These are phyloP conservation scores for Stramenopiles sp. DNA, from an alignment of 352 stramenopile genomes.

Conservation along the genomic window DNA sequence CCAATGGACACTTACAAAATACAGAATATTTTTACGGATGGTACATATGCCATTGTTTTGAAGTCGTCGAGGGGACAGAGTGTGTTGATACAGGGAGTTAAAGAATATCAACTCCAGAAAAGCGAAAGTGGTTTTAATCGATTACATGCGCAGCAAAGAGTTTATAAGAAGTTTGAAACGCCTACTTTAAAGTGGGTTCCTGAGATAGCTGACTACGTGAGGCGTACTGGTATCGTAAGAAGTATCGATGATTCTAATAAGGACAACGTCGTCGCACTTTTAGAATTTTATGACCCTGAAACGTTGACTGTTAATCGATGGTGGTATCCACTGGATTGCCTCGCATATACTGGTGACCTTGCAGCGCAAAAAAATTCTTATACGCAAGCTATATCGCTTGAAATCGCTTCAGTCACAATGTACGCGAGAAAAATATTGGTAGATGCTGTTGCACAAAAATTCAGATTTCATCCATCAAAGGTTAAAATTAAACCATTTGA, in stretches of 20 bases:
- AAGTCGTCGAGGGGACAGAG: background rate
- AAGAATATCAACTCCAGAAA: background rate
- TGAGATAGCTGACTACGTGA: background rate
- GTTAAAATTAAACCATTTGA: background rate
- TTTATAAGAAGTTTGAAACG: background rate
- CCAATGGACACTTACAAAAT: background rate
- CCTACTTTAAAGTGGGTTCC: background rate
- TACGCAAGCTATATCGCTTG: background rate
- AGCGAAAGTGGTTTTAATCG: background rate
- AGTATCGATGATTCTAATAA: background rate
- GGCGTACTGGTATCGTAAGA: background rate
- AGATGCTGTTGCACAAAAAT: background rate
- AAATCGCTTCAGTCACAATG: background rate
- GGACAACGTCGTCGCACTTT: background rate
- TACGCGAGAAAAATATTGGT: background rate
- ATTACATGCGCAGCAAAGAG: too few species aligned
- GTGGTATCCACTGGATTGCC: background rate
- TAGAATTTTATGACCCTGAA: conserved; percentile 5
- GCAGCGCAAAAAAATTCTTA: background rate
- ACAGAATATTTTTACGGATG: background rate
- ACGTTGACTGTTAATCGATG: background rate
- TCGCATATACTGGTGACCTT: background rate
- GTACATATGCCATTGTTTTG: background rate
- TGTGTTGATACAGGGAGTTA: background rate
- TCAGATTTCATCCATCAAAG: too few species aligned